Evolutionary conservation across 768 basidiomycete genomes (phyloP).

Genomic region (Grammothele lineata): DNA sequence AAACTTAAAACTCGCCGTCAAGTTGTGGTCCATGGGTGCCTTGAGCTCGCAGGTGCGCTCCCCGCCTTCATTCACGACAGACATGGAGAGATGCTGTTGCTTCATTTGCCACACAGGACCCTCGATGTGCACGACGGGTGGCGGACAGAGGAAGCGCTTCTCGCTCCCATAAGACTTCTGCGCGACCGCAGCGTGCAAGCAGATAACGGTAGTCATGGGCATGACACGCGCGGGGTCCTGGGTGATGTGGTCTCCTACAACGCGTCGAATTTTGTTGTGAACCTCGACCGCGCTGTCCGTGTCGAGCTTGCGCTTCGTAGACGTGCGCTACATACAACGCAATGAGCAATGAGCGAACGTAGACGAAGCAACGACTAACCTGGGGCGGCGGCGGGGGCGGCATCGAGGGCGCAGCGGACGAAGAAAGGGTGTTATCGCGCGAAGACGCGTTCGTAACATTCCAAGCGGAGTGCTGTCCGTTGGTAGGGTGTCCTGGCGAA

Average conservation of each 20-base stretch:
- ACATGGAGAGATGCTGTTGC: constrained; percentile 77
- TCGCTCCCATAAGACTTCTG: constrained; percentile 97
- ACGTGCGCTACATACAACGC: constrained; percentile 31
- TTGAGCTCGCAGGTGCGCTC: constrained; percentile 84
- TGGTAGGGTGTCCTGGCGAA: constrained; percentile 1
- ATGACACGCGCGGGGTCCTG: constrained; percentile 72
- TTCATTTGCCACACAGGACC: constrained; percentile 85
- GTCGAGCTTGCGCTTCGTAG: constrained; percentile 75
- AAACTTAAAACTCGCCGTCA: constrained; percentile 89
- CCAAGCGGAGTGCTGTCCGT: constrained; percentile 6
- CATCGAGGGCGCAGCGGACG: constrained; percentile 7
- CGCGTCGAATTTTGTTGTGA: constrained; percentile 78
- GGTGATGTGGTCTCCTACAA: constrained; percentile 77
- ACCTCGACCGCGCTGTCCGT: constrained; percentile 54
- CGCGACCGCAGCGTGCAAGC: constrained; percentile 87
- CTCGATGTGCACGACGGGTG: constrained; percentile 89
- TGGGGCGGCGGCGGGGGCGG: background rate
- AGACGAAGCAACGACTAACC: too few relatives aligned
- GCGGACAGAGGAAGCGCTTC: constrained; percentile 91
- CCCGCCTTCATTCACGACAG: constrained; percentile 78
- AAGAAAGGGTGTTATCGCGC: constrained; percentile 7
- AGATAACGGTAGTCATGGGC: constrained; percentile 89
- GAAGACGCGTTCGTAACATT: constrained; percentile 7
- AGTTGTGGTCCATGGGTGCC: constrained; percentile 75
- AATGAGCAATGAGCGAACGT: constrained; percentile 14